Conservation (phyloP, 805 yeast genomes). For the Blastobotrys peoriensis region DNA sequence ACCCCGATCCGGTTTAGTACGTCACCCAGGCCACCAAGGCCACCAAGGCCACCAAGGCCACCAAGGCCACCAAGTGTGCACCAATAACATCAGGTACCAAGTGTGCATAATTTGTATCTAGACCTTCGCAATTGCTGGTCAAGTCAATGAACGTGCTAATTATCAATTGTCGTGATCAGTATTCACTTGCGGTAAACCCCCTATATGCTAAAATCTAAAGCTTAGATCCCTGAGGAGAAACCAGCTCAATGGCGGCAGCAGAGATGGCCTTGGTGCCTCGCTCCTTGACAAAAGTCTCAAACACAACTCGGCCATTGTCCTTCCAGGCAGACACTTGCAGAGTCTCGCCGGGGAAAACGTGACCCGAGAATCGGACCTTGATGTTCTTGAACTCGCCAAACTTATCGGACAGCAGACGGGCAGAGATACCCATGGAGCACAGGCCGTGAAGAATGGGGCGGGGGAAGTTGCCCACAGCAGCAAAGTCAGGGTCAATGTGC, state of each 20-base stretch:
- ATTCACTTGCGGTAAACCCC: too few species aligned
- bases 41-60: too few species aligned
- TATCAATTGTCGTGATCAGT: too few species aligned
- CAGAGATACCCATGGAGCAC: constrained; percentile 77
- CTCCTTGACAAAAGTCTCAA: constrained; percentile 78
- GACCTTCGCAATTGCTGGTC: too few species aligned
- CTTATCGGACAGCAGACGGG: constrained; percentile 68
- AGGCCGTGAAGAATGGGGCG: constrained; percentile 90
- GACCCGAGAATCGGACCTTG: constrained; percentile 84
- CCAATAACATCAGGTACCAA: too few species aligned
- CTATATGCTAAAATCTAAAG: constrained; percentile 20
- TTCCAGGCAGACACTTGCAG: constrained; percentile 82
- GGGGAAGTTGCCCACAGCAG: constrained; percentile 78
- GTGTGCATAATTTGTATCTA: too few species aligned
- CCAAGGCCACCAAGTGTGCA: too few species aligned
- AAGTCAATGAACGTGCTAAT: too few species aligned
- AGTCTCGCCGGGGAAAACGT: constrained; percentile 93
- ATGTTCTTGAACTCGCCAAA: constrained; percentile 78
- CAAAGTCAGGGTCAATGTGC: constrained; percentile 89
- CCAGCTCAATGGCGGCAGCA: constrained; percentile 75
- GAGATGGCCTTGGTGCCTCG: constrained; percentile 73
- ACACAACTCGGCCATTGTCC: constrained; percentile 58
- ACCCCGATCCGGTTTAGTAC: too few species aligned
- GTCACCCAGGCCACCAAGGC: too few species aligned
- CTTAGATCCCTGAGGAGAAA: constrained; percentile 24